Evolutionary conservation across 108 stramenopile genomes (phyloP).

Genomic region (Cyclotella baltica): DNA sequence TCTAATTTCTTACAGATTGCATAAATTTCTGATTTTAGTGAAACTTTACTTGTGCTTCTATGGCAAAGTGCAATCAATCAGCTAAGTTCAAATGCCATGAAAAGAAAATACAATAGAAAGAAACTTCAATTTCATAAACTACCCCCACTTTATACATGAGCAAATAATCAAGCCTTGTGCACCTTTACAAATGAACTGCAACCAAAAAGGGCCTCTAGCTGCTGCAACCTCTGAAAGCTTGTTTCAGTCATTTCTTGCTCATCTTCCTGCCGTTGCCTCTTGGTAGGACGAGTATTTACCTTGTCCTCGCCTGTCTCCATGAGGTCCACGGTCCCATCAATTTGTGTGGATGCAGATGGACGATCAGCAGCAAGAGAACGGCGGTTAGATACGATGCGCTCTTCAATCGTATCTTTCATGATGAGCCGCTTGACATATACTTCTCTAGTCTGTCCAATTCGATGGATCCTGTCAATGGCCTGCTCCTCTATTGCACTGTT

Average conservation of each 20-base stretch:
- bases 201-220: slow-evolving; percentile 24
- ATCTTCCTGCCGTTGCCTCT: neutral
- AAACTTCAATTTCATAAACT: too few relatives aligned
- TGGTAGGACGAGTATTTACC: neutral
- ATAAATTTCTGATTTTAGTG: too few relatives aligned
- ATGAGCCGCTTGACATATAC: slow-evolving; percentile 45
- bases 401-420: slow-evolving; percentile 33
- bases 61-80: too few relatives aligned
- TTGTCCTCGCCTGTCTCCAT: slow-evolving; percentile 16
- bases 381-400: slow-evolving; percentile 25
- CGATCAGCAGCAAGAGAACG: slow-evolving; percentile 26
- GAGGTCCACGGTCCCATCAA: slow-evolving; percentile 15
- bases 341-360: slow-evolving; percentile 8
- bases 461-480: slow-evolving; percentile 51
- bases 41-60: too few relatives aligned
- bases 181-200: slow-evolving; percentile 7
- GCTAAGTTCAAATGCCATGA: too few relatives aligned
- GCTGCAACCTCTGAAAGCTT: slow-evolving; percentile 10
- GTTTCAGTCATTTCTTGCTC: slow-evolving; percentile 17
- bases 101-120: too few relatives aligned
- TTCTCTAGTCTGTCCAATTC: slow-evolving; percentile 59
- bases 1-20: too few relatives aligned
- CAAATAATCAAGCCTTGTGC: too few relatives aligned
- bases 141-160: too few relatives aligned
- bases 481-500: slow-evolving; percentile 39